Conservation (phyloP, 768 basidiomycete genomes). For the Boletus reticuloceps region DNA sequence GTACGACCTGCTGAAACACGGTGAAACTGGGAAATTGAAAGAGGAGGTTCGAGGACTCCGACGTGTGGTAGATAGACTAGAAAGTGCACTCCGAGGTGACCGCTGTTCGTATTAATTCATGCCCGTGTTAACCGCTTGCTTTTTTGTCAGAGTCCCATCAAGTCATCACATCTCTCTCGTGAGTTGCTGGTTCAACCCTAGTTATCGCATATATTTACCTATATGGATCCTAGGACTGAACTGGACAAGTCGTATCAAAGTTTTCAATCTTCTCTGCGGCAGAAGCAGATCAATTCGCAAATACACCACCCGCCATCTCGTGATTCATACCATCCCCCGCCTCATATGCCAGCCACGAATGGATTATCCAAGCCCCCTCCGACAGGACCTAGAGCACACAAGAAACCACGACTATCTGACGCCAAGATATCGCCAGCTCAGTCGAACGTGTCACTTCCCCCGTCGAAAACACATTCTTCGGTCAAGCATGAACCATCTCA, state of each 20-base stretch:
- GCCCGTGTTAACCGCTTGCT: slow-evolving; percentile 3
- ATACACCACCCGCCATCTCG: slow-evolving; percentile 40
- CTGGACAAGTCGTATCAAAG: slow-evolving; percentile 73
- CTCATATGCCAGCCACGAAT: slow-evolving; percentile 32
- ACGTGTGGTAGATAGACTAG: slow-evolving; percentile 64
- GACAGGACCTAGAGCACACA: slow-evolving; percentile 78
- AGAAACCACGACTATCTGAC: slow-evolving; percentile 74
- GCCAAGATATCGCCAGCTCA: slow-evolving; percentile 34
- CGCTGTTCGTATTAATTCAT: background rate
- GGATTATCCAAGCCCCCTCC: slow-evolving; percentile 55
- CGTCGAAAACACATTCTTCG: slow-evolving; percentile 18
- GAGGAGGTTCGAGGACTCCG: slow-evolving; percentile 75
- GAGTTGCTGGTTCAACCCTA: slow-evolving; percentile 31
- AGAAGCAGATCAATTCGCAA: slow-evolving; percentile 33
- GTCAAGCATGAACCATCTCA: slow-evolving; percentile 29
- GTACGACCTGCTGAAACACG: slow-evolving; percentile 67
- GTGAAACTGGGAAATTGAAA: slow-evolving; percentile 78
- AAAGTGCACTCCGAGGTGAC: slow-evolving; percentile 74
- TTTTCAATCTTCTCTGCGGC: slow-evolving; percentile 46
- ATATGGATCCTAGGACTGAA: slow-evolving; percentile 52
- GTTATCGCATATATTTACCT: slow-evolving; percentile 10
- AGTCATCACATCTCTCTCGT: slow-evolving; percentile 71
- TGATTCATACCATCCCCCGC: slow-evolving; percentile 38
- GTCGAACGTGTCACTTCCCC: slow-evolving; percentile 31
- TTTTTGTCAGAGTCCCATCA: slow-evolving; percentile 66